Percentiles rank a stretch among this genome's conserved stretches.
Conservation (phyloP, 257 asterid species). For the Solanum pinnatisectum region DNA sequence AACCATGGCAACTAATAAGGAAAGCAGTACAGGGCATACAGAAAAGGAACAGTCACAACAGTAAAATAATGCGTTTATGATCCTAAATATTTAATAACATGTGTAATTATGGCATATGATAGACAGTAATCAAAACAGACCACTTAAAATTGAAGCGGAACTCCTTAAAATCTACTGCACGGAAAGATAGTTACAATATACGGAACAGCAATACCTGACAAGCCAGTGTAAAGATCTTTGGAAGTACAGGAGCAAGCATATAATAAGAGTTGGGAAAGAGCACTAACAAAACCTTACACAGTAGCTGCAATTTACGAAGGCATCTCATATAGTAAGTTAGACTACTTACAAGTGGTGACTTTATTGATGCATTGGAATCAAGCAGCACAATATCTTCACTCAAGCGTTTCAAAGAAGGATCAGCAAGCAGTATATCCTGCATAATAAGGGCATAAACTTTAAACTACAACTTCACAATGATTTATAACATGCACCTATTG, state of each 20-base stretch:
- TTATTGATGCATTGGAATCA: constrained; percentile 62
- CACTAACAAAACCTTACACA: background rate
- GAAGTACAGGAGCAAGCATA: background rate
- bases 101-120: background rate
- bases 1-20: background rate
- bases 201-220: background rate
- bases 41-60: background rate
- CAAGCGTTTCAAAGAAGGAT: constrained; percentile 64
- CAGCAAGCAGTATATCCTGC: constrained; percentile 68
- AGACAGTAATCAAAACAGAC: background rate
- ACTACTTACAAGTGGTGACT: constrained; percentile 75
- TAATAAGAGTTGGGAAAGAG: background rate
- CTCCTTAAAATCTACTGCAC: background rate
- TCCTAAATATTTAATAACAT: background rate
- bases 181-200: background rate
- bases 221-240: background rate
- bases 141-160: background rate
- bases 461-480: background rate
- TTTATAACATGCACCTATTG: background rate
- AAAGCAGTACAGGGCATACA: background rate
- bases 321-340: background rate
- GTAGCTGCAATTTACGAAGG: background rate
- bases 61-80: background rate
- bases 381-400: constrained; percentile 57
- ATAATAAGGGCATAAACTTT: constrained; percentile 6